Evolutionary conservation across 1,139 yeast genomes (phyloP).

Genomic region (Candida labiduridarum): DNA sequence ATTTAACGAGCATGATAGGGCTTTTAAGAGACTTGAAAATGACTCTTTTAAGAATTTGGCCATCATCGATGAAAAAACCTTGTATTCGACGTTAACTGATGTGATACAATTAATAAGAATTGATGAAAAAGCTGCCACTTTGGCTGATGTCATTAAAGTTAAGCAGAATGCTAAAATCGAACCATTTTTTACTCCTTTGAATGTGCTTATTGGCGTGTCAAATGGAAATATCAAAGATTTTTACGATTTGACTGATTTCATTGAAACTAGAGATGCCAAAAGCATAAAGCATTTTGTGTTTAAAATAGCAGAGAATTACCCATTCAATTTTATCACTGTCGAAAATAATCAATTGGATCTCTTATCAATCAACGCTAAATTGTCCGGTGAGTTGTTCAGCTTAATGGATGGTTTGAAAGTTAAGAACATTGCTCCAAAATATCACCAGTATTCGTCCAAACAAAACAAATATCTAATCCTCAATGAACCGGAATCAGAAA

Average conservation of each 20-base stretch:
- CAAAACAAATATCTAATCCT: slow-evolving; percentile 19
- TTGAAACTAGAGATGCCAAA: slow-evolving; percentile 22
- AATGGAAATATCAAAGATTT: slow-evolving; percentile 17
- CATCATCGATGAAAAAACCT: slow-evolving; percentile 16
- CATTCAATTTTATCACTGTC: slow-evolving; percentile 14
- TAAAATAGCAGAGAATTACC: slow-evolving; percentile 9
- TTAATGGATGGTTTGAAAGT: slow-evolving; percentile 16
- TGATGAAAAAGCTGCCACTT: slow-evolving; percentile 8
- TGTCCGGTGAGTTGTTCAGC: slow-evolving; percentile 15
- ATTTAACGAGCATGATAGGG: slow-evolving; percentile 12
- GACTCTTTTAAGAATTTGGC: slow-evolving; percentile 14
- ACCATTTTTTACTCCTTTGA: slow-evolving; percentile 19
- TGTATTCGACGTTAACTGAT: slow-evolving; percentile 10
- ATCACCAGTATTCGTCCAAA: slow-evolving; percentile 14
- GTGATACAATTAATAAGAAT: slow-evolving; percentile 12
- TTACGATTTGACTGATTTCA: slow-evolving; percentile 33
- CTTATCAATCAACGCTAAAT: slow-evolving; percentile 9
- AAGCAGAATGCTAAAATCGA: slow-evolving; percentile 11
- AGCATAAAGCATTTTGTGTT: slow-evolving; percentile 18
- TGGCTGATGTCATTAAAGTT: slow-evolving; percentile 8
- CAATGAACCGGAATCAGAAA: slow-evolving; percentile 33
- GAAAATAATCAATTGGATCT: slow-evolving; percentile 14
- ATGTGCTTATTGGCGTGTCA: slow-evolving; percentile 18
- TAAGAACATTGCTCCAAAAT: slow-evolving; percentile 8
- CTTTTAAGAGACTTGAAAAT: slow-evolving; percentile 14